A percentile compares a stretch with the other conserved stretches of the same genome.
phyloP scores from a whole-genome alignment of 2,329 filamentous ascomycete genomes.

The Metarhizium guizhouense region DNA sequence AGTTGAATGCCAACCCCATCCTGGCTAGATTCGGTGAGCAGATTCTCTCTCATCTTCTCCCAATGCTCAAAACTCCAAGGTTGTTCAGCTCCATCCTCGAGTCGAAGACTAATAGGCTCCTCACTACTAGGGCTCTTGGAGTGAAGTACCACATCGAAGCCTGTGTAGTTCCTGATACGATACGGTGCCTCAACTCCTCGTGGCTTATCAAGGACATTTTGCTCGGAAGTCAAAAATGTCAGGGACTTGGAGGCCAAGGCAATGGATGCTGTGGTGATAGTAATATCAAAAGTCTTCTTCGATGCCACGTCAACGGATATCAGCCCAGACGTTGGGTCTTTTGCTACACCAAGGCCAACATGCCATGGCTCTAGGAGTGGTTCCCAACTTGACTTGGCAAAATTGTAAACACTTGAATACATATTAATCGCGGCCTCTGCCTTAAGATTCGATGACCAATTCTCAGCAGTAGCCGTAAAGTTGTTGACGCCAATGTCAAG shows the following conservation, averaged over 20 bases:
- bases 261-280: slow-evolving; percentile 86
- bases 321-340: slow-evolving; percentile 63
- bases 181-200: slow-evolving; percentile 88
- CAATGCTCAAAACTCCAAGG: slow-evolving; percentile 97
- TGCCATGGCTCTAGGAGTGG: slow-evolving; percentile 94
- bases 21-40: slow-evolving; percentile 73
- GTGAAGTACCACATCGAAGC: slow-evolving; percentile 81
- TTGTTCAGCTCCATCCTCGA: slow-evolving; percentile 81
- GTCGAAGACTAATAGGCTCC: slow-evolving; percentile 62
- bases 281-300: slow-evolving; percentile 84
- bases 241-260: slow-evolving; percentile 88
- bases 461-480: slow-evolving; percentile 74
- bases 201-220: slow-evolving; percentile 84
- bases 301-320: slow-evolving; percentile 81
- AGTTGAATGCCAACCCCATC: slow-evolving; percentile 75
- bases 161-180: slow-evolving; percentile 88
- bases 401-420: slow-evolving; percentile 96
- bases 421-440: slow-evolving; percentile 87
- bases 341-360: slow-evolving; percentile 81
- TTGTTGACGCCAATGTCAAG: slow-evolving; percentile 89
- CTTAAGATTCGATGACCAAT: slow-evolving; percentile 84
- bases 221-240: slow-evolving; percentile 77
- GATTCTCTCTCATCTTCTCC: slow-evolving; percentile 88
- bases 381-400: slow-evolving; percentile 98
- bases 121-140: slow-evolving; percentile 59